Evolutionary conservation across 2,329 filamentous ascomycete genomes (phyloP).

Genomic region (Colletotrichum tamarilloi): DNA sequence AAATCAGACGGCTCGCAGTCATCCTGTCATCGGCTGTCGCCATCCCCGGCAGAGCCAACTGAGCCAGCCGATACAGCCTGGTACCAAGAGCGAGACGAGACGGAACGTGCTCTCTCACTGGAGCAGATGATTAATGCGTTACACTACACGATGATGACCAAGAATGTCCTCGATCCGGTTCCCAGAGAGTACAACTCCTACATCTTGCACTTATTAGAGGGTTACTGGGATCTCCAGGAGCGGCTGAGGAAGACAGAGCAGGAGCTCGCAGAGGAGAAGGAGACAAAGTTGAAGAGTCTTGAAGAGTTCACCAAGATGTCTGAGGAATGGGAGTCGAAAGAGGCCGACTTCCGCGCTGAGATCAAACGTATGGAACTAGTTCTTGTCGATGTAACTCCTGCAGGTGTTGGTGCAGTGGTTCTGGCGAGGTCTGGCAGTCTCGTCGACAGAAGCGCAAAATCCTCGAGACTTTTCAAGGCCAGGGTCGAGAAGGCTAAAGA

Average conservation of each 20-base stretch:
- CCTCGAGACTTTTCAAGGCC: conserved; percentile 45
- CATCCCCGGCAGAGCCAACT: background rate
- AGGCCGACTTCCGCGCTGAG: conserved; percentile 50
- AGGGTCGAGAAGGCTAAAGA: conserved; percentile 42
- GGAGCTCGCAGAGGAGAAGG: conserved; percentile 23
- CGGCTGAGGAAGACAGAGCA: conserved; percentile 36
- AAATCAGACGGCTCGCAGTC: conserved; percentile 9
- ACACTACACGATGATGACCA: conserved; percentile 54
- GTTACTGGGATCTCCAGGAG: conserved; percentile 43
- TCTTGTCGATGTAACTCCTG: conserved; percentile 46
- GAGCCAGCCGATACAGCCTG: background rate
- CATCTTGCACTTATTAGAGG: conserved; percentile 51
- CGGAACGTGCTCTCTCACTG: conserved; percentile 54
- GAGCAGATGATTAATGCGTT: conserved; percentile 57
- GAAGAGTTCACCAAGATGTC: conserved; percentile 49
- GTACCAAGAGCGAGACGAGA: conserved; percentile 36
- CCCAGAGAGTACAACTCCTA: conserved; percentile 55
- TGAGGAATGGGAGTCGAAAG: conserved; percentile 51
- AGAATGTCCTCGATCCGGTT: conserved; percentile 46
- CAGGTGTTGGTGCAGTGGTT: conserved; percentile 56
- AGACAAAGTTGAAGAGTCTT: conserved; percentile 39
- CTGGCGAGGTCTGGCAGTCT: conserved; percentile 55
- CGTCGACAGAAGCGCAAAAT: conserved; percentile 48
- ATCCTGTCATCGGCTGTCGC: background rate
- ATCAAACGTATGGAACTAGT: conserved; percentile 53